Percentiles rank a stretch among this genome's conserved stretches.
phyloP scores from a whole-genome alignment of 2,329 filamentous ascomycete genomes.

The Penicillium sp. region DNA sequence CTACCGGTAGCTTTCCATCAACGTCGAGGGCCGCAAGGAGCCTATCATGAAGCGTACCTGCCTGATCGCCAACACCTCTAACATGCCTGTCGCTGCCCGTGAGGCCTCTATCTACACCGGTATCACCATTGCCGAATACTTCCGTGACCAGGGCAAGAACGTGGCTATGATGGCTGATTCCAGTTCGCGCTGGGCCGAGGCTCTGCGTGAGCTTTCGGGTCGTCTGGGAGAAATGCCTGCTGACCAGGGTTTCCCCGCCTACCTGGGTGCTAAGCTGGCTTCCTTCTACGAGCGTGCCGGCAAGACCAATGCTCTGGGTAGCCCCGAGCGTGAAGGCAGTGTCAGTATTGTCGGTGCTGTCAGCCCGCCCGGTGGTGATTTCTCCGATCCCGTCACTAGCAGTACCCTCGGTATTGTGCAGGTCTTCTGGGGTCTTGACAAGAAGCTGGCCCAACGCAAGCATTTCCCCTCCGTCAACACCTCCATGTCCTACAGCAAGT shows the following conservation, averaged over 20 bases:
- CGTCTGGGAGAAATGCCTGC: slow-evolving; percentile 99
- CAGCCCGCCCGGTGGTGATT: slow-evolving; percentile 96
- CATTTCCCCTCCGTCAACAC: slow-evolving; percentile 99
- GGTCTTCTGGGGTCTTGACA: slow-evolving; percentile 99
- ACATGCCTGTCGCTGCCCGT: slow-evolving; percentile 98
- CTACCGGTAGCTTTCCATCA: slow-evolving; percentile 72
- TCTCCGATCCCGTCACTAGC: slow-evolving; percentile 95
- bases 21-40: slow-evolving; percentile 91
- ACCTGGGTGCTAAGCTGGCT: slow-evolving; percentile 93
- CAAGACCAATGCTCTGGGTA: slow-evolving; percentile 81
- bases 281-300: slow-evolving; percentile 99
- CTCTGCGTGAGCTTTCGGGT: slow-evolving; percentile 96
- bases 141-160: slow-evolving; percentile 93
- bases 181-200: slow-evolving; percentile 96
- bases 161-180: slow-evolving; percentile 99
- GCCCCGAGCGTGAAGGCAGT: slow-evolving; percentile 84
- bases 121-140: slow-evolving; percentile 95
- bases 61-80: slow-evolving; percentile 97
- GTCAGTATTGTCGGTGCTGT: slow-evolving; percentile 98
- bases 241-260: slow-evolving; percentile 98
- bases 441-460: slow-evolving; percentile 98
- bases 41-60: slow-evolving; percentile 99
- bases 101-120: slow-evolving; percentile 99
- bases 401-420: slow-evolving; percentile 96
- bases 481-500: slow-evolving; percentile 92